phyloP scores from a whole-genome alignment of 768 basidiomycete species.

The Suillus placidus region DNA sequence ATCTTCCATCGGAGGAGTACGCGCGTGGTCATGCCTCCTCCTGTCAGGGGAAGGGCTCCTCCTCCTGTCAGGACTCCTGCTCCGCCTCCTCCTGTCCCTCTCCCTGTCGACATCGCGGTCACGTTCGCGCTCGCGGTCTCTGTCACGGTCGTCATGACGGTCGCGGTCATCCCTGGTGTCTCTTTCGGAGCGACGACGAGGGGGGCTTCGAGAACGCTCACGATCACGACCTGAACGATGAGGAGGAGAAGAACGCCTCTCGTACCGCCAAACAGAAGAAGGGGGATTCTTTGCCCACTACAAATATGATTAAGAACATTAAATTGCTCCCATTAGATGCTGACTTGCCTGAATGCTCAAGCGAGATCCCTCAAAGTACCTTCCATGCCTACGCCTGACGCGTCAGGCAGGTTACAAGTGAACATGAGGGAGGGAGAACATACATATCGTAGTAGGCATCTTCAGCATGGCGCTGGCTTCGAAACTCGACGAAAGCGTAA shows the following conservation, averaged over 20 bases:
- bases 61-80: conserved; percentile 50
- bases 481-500: conserved; percentile 88
- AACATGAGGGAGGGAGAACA: conserved; percentile 26
- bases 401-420: conserved; percentile 14
- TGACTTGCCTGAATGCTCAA: conserved; percentile 70
- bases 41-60: conserved; percentile 49
- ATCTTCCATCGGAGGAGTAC: conserved; percentile 52
- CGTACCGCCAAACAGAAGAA: conserved; percentile 80
- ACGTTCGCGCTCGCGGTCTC: conserved; percentile 34
- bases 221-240: conserved; percentile 40
- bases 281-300: conserved; percentile 86
- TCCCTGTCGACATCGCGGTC: conserved; percentile 43
- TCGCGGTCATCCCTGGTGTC: conserved; percentile 44
- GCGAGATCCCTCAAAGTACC: conserved; percentile 71
- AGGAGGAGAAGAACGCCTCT: conserved; percentile 54
- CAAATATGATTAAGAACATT: background rate
- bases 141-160: conserved; percentile 32
- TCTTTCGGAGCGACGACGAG: conserved; percentile 41
- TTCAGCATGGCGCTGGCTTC: conserved; percentile 75
- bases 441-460: conserved; percentile 86
- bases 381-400: conserved; percentile 61
- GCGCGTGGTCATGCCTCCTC: conserved; percentile 50
- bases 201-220: conserved; percentile 56
- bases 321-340: no score
- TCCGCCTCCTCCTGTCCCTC: conserved; percentile 51